These are phyloP conservation scores for Tympanopsis confertula DNA, from an alignment of 2,329 filamentous ascomycete genomes.

Conservation along the genomic window DNA sequence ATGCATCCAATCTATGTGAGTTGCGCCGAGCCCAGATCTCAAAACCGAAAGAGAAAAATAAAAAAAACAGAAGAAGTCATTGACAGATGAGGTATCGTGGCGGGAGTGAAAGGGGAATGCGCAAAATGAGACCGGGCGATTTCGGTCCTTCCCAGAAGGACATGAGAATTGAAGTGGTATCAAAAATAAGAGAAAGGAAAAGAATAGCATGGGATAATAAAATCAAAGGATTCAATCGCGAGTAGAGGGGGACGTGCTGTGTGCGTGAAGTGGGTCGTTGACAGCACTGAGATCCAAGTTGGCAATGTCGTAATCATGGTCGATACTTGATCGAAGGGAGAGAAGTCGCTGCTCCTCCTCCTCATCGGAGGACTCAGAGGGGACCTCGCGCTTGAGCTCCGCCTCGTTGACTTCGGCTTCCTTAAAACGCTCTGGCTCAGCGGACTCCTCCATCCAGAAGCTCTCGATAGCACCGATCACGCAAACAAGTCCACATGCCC, in stretches of 20 bases:
- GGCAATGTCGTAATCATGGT: slow-evolving; percentile 15
- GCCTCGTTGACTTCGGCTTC: slow-evolving; percentile 6
- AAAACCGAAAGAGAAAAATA: neutral
- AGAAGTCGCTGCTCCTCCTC: slow-evolving; percentile 21
- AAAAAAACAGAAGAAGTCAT: neutral
- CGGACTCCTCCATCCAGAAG: slow-evolving; percentile 9
- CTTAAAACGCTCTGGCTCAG: slow-evolving; percentile 3
- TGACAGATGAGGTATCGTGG: neutral
- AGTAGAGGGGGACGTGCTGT: too few relatives aligned
- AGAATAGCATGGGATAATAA: too few relatives aligned
- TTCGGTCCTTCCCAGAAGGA: too few relatives aligned
- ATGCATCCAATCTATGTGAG: slow-evolving; percentile 1
- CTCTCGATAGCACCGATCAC: slow-evolving; percentile 34
- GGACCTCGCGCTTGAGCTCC: slow-evolving; percentile 2
- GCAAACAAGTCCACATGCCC: slow-evolving; percentile 48
- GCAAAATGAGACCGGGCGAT: too few relatives aligned
- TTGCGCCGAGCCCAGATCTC: neutral
- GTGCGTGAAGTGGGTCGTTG: too few relatives aligned
- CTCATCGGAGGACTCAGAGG: slow-evolving; percentile 10
- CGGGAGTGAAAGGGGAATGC: neutral
- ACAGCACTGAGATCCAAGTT: slow-evolving; percentile 11
- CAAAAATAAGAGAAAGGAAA: too few relatives aligned
- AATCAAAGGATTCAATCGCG: too few relatives aligned
- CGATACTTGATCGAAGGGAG: slow-evolving; percentile 19
- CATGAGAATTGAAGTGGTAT: too few relatives aligned